Conservation (phyloP, 2,329 filamentous ascomycete species). For the Fusarium chaquense region DNA sequence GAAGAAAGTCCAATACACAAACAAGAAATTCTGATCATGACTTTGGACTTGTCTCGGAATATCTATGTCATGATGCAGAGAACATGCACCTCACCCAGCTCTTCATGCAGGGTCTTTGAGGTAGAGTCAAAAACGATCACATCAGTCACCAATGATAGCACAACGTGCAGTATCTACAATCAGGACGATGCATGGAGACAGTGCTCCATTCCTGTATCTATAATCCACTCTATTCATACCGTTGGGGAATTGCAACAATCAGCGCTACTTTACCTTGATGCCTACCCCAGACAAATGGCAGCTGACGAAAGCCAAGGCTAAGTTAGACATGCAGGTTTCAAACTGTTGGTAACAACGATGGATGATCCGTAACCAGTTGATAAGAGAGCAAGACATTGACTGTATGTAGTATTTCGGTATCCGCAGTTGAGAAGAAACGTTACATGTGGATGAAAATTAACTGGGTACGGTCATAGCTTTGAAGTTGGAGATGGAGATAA, state of each 20-base stretch:
- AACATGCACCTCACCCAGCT: slow-evolving; percentile 1
- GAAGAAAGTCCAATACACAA: not conserved
- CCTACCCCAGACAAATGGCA: not conserved
- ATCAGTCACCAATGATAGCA: slow-evolving; percentile 9
- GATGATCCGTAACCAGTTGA: slow-evolving; percentile 8
- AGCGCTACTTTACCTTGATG: slow-evolving; percentile 17
- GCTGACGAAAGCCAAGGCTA: slow-evolving; percentile 11
- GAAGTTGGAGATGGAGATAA: not conserved
- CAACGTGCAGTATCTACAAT: not conserved
- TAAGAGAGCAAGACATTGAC: not conserved
- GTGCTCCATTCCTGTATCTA: slow-evolving; percentile 8
- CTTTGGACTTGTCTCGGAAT: not conserved
- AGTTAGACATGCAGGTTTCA: slow-evolving; percentile 2
- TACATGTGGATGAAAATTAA: slow-evolving; percentile 40
- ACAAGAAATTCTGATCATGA: not conserved
- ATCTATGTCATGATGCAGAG: not conserved
- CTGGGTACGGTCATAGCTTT: slow-evolving; percentile 23
- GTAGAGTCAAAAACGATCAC: slow-evolving; percentile 6
- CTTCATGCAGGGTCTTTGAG: slow-evolving; percentile 8
- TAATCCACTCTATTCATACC: not conserved
- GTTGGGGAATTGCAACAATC: not conserved
- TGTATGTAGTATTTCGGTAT: slow-evolving; percentile 11
- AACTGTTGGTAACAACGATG: slow-evolving; percentile 1
- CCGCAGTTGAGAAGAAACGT: slow-evolving; percentile 36
- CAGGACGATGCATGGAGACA: not conserved